Base-by-base conservation (phyloP, 1,139 yeast species). In the Scheffersomyces titani region DNA sequence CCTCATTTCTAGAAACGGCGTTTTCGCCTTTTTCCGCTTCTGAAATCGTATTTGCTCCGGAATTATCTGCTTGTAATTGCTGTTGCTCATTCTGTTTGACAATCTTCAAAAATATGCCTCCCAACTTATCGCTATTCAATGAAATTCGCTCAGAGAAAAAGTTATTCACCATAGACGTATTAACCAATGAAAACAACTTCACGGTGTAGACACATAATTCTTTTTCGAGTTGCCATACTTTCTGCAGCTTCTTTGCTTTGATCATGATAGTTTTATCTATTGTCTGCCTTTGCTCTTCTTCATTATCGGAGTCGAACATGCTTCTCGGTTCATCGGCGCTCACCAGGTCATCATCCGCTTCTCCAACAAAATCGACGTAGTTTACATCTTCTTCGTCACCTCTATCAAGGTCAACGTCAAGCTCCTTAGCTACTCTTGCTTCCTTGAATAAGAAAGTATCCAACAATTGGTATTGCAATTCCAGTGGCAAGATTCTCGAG, bases 311-410 rank as follows among this genome's bases (percentile, higher is more conserved):
- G 3, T 46, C 55, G 22, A 53, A 53, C 19, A 44, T 30, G 30
- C 49, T 45, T 49, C 55, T 52, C 56, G 18, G 16, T 3, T 57
- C 65, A 5, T 52, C 62, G 3, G 19, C 30, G 13, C 40, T 30
- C 16, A 11, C 40, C 16, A 30, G 13, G 6, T 59, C 61, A 9
- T 40, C 51, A 3, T 53, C 58, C 6, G 57, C 66, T 44, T 58
- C 63, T 11, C 61, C 66, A 45, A 65, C 62, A 57, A 69, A 62
- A 21, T 78, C 80, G 54, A 76, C 83, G 56, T 80, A 80, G 59
- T 82, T 81, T 3, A 86, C 89, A 63, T 81, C 88, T 68, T 88
- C 92, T 47, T 80, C 78, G 47, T 79, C 86, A 22, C 72, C 75
- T 64, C 90, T 78, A 45, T 85, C 89, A 55, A 88, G 69, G 13